Evolutionary conservation across 306 rosid genomes (phyloP).

Genomic region (Hippophae rhamnoides): DNA sequence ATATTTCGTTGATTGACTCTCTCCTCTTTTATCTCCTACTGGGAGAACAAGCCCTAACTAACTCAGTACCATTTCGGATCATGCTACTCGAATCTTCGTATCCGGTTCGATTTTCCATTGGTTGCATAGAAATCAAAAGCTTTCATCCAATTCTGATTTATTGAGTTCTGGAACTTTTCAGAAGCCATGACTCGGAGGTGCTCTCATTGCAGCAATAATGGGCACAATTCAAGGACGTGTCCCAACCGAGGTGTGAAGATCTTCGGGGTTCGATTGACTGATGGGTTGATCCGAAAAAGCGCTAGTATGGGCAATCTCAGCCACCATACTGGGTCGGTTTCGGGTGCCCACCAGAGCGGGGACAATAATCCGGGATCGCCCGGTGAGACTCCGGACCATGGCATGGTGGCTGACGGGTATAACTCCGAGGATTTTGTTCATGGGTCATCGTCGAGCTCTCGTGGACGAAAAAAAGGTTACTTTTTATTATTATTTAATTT

Average conservation of each 20-base stretch:
- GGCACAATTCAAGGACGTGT: slow-evolving; percentile 92
- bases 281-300: slow-evolving; percentile 90
- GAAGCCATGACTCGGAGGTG: slow-evolving; percentile 78
- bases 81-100: too few relatives aligned
- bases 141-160: too few relatives aligned
- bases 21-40: too few relatives aligned
- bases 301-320: slow-evolving; percentile 96
- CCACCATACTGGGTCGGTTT: slow-evolving; percentile 60
- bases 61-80: too few relatives aligned
- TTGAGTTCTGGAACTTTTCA: too few relatives aligned
- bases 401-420: slow-evolving; percentile 60
- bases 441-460: slow-evolving; percentile 82
- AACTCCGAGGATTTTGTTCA: slow-evolving; percentile 97
- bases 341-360: slow-evolving; percentile 26
- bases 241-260: slow-evolving; percentile 95
- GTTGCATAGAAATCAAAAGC: too few relatives aligned
- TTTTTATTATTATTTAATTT: slow-evolving; percentile 5
- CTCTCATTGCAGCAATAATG: slow-evolving; percentile 97
- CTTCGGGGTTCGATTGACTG: slow-evolving; percentile 87
- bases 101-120: too few relatives aligned
- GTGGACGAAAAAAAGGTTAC: slow-evolving; percentile 91
- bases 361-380: slow-evolving; percentile 68
- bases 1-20: too few relatives aligned
- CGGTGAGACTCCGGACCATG: slow-evolving; percentile 68
- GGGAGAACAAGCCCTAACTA: too few relatives aligned